Base-by-base conservation (phyloP, 768 basidiomycete genomes). In the Pleurotus tuoliensis region DNA sequence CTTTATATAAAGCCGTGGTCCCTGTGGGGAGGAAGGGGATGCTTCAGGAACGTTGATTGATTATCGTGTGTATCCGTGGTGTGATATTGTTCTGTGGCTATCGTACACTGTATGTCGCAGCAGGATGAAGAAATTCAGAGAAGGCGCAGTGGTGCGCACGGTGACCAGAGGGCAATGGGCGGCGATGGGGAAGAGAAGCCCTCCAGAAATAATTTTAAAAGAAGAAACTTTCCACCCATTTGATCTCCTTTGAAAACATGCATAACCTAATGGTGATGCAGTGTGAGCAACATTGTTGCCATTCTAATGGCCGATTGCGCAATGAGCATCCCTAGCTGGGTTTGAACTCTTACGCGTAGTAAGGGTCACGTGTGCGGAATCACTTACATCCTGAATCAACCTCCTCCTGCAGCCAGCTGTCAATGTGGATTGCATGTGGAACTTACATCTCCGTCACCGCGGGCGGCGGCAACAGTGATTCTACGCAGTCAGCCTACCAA, bases 251-350 rank as follows among this genome's bases (percentile, higher is more conserved):
- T 24, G 22, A 16, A 44, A 24, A 51, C 18, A 37, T 51, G 9
- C 18, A 18, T 34, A 34, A 30, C 49, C 27, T 54, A 40, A 54
- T 41, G 41, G 39, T 47, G 27, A 27, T 45, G 15, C n/a, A 55
- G 41, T 47, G 45, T 55, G 54, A 45, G 54, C 54, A 55, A 55
- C 24, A 34, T 24, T 55, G 54, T 12, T 46, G 54, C 27, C 43
- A 55, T 55, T 27, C 45, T 3, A 25, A 2, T 44, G 27, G 11
- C 18, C 44, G 54, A 55, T 55, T 25, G 54, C 54, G 54, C 54
- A 18, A 55, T 55, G 12, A 38, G 25, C 5, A 18, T 52, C 30
- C 30, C 30, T 34, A 34, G 51, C 51, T 34, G 51, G 37, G 51
- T 52, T 41, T n/a, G 16, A 52, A 40, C 20, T 15, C 20, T 15